phyloP scores from a whole-genome alignment of 352 stramenopile species.

The Globisporangium apiculatum region DNA sequence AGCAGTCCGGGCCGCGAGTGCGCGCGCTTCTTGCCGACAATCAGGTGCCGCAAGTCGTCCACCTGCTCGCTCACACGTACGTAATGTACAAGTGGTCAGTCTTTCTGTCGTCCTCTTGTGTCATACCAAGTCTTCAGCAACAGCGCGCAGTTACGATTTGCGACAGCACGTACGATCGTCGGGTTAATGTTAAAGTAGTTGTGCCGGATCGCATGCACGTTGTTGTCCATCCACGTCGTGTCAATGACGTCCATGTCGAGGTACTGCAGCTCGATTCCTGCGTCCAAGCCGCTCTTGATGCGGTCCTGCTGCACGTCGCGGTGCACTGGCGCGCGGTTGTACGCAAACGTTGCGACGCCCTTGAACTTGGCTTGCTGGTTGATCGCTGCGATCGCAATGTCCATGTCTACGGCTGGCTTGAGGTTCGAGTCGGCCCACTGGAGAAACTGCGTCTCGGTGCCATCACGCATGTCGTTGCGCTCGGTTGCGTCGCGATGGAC shows the following conservation, averaged over 20 bases:
- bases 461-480: slow-evolving; percentile 13
- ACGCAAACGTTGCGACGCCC: slow-evolving; percentile 46
- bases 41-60: slow-evolving; percentile 59
- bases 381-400: slow-evolving; percentile 40
- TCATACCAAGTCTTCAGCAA: too few species aligned
- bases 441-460: slow-evolving; percentile 28
- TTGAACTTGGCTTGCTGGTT: slow-evolving; percentile 50
- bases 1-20: slow-evolving; percentile 41
- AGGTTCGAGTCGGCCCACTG: slow-evolving; percentile 38
- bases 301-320: slow-evolving; percentile 5
- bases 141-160: too few species aligned
- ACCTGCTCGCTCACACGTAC: slow-evolving; percentile 18
- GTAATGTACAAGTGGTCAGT: not conserved
- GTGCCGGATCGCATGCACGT: slow-evolving; percentile 59
- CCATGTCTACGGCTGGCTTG: slow-evolving; percentile 29
- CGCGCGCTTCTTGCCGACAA: slow-evolving; percentile 52
- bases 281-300: not conserved
- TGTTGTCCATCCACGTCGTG: slow-evolving; percentile 73
- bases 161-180: slow-evolving; percentile 30
- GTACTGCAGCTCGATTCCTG: slow-evolving; percentile 13
- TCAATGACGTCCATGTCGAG: slow-evolving; percentile 73
- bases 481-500: slow-evolving; percentile 28
- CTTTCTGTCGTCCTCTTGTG: too few species aligned
- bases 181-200: slow-evolving; percentile 72
- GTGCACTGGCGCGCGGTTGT: slow-evolving; percentile 25